Base-by-base conservation (phyloP, 495 filamentous ascomycete genomes). In the Aspergillus kassunensis region DNA sequence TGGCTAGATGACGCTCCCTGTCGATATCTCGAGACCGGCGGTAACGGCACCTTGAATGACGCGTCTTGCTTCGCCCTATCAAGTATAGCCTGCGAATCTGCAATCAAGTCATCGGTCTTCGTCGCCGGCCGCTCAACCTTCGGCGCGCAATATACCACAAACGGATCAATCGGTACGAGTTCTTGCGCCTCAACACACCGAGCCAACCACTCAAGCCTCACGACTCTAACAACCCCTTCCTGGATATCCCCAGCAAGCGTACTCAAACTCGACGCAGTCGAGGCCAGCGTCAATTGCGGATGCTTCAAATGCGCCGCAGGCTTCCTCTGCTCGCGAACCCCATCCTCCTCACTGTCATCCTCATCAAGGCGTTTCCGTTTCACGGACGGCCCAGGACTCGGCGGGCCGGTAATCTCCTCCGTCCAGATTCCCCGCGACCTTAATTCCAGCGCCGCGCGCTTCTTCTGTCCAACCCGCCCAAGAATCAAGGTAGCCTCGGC, bases 361-460 rank as follows among this genome's bases (percentile, higher is more conserved):
- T 67, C 67, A 39, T 56, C 60, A 8, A 70, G 54, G 56, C 61
- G 62, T 19, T 59, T 54, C 24, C 65, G 50, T 49, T 74, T 74
- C 1, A 8, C 16, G 8, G 66, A 58, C 1, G 59, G 65, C 18
- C 63, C 44, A 1, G 30, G 1, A 7, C 1, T 20, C 1, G 48
- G 23, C 13, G 49, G 25, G 24, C n/a, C 45, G 35, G 36, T 24
- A 33, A 72, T 49, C 13, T 85, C 74, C 58, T 90, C 84, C 16
- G 71, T 86, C 76, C 62, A 86, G 55, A 82, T 36, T 18, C 74
- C 86, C 37, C 75, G 77, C 30, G 80, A 79, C 36, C 89, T 78
- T 31, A 97, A 71, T 69, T 97, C 92, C 50, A 93, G 80, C 10
- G 77, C 75, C 1, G 87, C 90, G 9, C 92, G 81, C 57, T 81